Percentiles rank a stretch among this genome's conserved stretches.
Evolutionary conservation across 1,284 basidiomycete genomes (phyloP).

Genomic region (Chondrostereum purpureum): DNA sequence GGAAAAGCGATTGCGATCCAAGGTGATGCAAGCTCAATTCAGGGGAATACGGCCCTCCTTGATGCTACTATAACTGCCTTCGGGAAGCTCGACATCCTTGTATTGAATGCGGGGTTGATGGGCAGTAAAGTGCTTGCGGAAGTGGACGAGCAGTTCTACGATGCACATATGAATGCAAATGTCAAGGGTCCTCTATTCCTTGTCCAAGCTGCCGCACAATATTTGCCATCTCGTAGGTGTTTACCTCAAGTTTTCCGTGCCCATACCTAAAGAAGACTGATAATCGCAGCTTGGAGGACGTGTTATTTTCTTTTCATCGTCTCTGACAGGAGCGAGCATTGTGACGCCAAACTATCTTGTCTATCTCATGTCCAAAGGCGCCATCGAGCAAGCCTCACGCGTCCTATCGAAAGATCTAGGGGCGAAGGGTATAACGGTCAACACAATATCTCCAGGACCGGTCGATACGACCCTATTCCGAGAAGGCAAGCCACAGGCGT

Average conservation of each 20-base stretch:
- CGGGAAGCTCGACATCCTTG: conserved; percentile 48
- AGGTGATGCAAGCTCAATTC: conserved; percentile 41
- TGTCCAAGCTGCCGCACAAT: conserved; percentile 36
- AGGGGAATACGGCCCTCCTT: conserved; percentile 36
- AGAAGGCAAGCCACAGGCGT: conserved; percentile 40
- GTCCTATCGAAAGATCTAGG: conserved; percentile 54
- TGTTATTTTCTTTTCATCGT: conserved; percentile 50
- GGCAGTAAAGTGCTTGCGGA: conserved; percentile 37
- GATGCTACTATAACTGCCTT: conserved; percentile 40
- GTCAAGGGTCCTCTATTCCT: conserved; percentile 55
- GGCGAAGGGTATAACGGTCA: conserved; percentile 45
- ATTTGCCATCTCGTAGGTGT: conserved; percentile 37
- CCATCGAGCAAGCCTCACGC: conserved; percentile 52
- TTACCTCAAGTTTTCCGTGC: neutral
- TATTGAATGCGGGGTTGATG: conserved; percentile 51
- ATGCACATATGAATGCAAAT: conserved; percentile 44
- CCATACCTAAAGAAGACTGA: conserved; percentile 1
- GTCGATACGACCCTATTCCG: conserved; percentile 50
- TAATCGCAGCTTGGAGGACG: conserved; percentile 39
- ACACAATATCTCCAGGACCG: conserved; percentile 49
- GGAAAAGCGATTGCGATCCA: conserved; percentile 46
- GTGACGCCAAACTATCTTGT: conserved; percentile 41
- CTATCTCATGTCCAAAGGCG: conserved; percentile 47
- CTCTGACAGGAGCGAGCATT: conserved; percentile 35
- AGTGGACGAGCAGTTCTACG: conserved; percentile 43